phyloP scores from a whole-genome alignment of 176 grass and related monocot genomes.

The Paspalum vaginatum region DNA sequence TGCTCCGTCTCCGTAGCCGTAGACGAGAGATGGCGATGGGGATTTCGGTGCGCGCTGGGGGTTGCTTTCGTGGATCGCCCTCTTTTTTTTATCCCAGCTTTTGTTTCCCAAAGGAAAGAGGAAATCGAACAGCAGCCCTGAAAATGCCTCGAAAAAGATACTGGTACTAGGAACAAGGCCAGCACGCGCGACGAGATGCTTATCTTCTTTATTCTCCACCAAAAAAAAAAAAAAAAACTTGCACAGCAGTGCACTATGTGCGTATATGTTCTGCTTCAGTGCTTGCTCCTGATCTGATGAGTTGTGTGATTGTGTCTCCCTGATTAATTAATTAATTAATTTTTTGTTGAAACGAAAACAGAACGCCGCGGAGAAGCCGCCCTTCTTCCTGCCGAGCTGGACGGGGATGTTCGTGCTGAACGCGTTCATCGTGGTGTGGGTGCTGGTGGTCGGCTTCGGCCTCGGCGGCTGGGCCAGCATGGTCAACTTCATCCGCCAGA shows the following conservation, averaged over 20 bases:
- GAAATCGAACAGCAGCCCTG: neutral
- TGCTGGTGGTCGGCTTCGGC: slow-evolving; percentile 82
- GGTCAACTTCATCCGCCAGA: slow-evolving; percentile 75
- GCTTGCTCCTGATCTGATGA: too few relatives aligned
- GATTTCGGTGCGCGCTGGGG: slow-evolving; percentile 24
- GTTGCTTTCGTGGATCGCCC: slow-evolving; percentile 24
- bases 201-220: neutral
- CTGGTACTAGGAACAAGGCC: neutral
- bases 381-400: slow-evolving; percentile 78
- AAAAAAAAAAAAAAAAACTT: too few relatives aligned
- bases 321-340: too few relatives aligned
- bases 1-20: neutral
- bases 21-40: neutral
- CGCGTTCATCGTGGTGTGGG: slow-evolving; percentile 81
- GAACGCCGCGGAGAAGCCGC: slow-evolving; percentile 84
- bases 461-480: slow-evolving; percentile 88
- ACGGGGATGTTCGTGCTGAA: slow-evolving; percentile 78
- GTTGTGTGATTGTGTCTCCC: too few relatives aligned
- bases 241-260: neutral
- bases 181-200: slow-evolving; percentile 9
- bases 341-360: too few relatives aligned
- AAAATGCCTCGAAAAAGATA: neutral
- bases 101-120: slow-evolving; percentile 24
- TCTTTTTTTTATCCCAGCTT: slow-evolving; percentile 21
- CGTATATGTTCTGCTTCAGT: neutral